Percentiles rank a stretch among this genome's conserved stretches.
Evolutionary conservation across 176 grass and related monocot genomes (phyloP).

Genomic region (Sorghum bicolor): DNA sequence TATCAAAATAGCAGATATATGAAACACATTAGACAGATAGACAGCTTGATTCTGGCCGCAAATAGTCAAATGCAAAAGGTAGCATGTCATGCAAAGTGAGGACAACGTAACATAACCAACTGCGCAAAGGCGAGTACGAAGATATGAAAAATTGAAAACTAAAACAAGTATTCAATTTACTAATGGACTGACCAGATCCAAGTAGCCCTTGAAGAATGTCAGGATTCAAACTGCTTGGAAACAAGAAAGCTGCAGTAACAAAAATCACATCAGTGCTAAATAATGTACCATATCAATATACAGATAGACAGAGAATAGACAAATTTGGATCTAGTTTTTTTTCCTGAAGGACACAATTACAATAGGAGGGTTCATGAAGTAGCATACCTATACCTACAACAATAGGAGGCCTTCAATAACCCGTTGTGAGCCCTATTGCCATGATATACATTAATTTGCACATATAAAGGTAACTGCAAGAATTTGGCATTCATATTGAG

Average conservation of each 20-base stretch:
- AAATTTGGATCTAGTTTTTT: not conserved
- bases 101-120: too few species aligned
- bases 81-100: too few species aligned
- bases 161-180: not conserved
- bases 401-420: not conserved
- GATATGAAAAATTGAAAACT: too few species aligned
- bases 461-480: not conserved
- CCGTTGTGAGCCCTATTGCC: not conserved
- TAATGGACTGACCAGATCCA: constrained; percentile 64
- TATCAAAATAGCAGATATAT: too few species aligned
- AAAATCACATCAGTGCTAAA: not conserved
- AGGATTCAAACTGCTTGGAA: constrained; percentile 79
- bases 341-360: constrained; percentile 6
- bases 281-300: not conserved
- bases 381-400: constrained; percentile 73
- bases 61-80: too few species aligned
- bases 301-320: not conserved
- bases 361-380: not conserved
- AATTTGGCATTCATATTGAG: not conserved
- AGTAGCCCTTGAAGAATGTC: constrained; percentile 94
- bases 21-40: too few species aligned
- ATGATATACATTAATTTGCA: not conserved
- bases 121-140: too few species aligned
- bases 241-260: constrained; percentile 65
- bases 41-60: too few species aligned